These are phyloP conservation scores for Aspergillus glaucus DNA, from an alignment of 2,329 filamentous ascomycete species.

Conservation along the genomic window DNA sequence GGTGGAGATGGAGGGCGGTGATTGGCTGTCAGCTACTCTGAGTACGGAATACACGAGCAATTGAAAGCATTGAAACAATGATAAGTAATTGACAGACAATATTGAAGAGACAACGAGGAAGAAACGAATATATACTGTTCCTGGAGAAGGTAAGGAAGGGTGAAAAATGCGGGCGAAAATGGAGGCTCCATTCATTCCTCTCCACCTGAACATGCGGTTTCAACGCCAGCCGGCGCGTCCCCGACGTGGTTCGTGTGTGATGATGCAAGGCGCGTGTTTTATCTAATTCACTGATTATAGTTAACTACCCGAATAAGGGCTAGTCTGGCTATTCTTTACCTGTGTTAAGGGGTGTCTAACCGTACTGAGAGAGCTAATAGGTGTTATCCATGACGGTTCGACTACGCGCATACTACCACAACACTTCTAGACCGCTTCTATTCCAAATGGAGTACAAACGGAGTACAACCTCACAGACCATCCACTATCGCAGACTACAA, in stretches of 20 bases:
- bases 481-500: too few species aligned
- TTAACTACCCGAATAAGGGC: too few species aligned
- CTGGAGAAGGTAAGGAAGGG: not conserved
- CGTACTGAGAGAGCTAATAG: too few species aligned
- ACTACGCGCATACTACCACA: too few species aligned
- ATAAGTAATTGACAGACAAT: not conserved
- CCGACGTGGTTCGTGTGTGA: not conserved
- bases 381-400: too few species aligned
- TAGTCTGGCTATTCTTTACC: too few species aligned
- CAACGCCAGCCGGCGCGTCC: not conserved
- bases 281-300: not conserved
- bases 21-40: not conserved
- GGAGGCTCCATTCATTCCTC: not conserved
- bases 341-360: too few species aligned
- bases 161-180: not conserved
- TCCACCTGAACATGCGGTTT: not conserved
- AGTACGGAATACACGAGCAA: not conserved
- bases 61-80: not conserved
- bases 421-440: too few species aligned
- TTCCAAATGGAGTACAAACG: not conserved
- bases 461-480: too few species aligned
- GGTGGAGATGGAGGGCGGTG: conserved; percentile 3
- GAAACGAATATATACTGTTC: not conserved
- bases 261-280: conserved; percentile 1
- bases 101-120: not conserved